These are phyloP conservation scores for Saccharomyces kudriavzevii DNA, from an alignment of 805 yeast species.

Conservation along the genomic window DNA sequence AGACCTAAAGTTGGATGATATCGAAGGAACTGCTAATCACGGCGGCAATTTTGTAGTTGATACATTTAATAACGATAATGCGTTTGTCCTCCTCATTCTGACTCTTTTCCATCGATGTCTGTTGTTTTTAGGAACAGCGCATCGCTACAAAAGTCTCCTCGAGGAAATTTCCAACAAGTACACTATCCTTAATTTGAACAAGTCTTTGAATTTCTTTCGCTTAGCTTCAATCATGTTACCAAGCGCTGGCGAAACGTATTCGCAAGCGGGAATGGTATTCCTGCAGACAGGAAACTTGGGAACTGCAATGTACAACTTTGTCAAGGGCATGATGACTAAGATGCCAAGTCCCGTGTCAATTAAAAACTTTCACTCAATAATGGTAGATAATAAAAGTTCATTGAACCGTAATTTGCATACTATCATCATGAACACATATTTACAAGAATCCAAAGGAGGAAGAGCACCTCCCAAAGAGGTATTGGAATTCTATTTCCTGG, in stretches of 20 bases:
- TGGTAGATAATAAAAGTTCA: slow-evolving; percentile 31
- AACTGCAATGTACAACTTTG: slow-evolving; percentile 20
- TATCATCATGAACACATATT: slow-evolving; percentile 12
- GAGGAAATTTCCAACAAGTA: slow-evolving; percentile 36
- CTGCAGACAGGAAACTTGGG: slow-evolving; percentile 22
- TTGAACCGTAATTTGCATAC: slow-evolving; percentile 19
- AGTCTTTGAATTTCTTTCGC: slow-evolving; percentile 41
- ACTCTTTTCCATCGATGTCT: slow-evolving; percentile 19
- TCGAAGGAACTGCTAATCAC: background rate
- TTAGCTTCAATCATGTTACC: slow-evolving; percentile 53
- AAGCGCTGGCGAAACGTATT: slow-evolving; percentile 52
- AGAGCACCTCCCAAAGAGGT: slow-evolving; percentile 27
- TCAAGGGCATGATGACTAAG: slow-evolving; percentile 50
- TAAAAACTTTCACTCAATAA: slow-evolving; percentile 35
- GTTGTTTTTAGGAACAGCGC: slow-evolving; percentile 48
- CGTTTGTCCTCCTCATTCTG: slow-evolving; percentile 9
- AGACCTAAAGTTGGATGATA: slow-evolving; percentile 5
- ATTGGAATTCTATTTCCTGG: slow-evolving; percentile 26
- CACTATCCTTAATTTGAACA: slow-evolving; percentile 36
- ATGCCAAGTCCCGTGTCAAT: slow-evolving; percentile 41
- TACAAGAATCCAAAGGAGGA: slow-evolving; percentile 18
- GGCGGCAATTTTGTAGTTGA: too few species aligned
- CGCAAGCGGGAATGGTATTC: slow-evolving; percentile 24
- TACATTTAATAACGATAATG: slow-evolving; percentile 5
- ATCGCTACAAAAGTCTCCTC: slow-evolving; percentile 46